Evolutionary conservation across 805 yeast genomes (phyloP).

Genomic region (Yarrowia alimentaria): DNA sequence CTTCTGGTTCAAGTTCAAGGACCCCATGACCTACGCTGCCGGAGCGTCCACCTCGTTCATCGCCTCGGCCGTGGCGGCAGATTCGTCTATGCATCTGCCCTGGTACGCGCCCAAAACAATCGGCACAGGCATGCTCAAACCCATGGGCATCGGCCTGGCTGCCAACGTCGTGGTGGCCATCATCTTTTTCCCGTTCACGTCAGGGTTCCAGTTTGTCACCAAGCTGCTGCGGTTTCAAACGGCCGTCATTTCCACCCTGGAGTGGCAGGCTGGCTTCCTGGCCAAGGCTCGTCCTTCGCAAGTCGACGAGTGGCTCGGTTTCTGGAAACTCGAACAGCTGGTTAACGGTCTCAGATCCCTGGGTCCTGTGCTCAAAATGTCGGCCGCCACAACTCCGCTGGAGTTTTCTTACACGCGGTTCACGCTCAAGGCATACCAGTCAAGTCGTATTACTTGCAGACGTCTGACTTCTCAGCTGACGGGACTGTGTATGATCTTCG

Average conservation of each 20-base stretch:
- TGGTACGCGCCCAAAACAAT: slow-evolving; percentile 7
- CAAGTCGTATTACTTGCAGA: background rate
- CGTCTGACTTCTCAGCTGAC: slow-evolving; percentile 9
- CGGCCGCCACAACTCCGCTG: slow-evolving; percentile 32
- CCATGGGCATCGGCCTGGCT: slow-evolving; percentile 10
- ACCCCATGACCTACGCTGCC: slow-evolving; percentile 3
- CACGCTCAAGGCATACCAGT: background rate
- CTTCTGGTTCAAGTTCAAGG: slow-evolving; percentile 13
- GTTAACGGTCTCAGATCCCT: slow-evolving; percentile 1
- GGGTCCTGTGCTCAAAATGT: slow-evolving; percentile 32
- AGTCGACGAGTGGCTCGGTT: background rate
- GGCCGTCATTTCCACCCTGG: background rate
- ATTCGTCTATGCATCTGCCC: background rate
- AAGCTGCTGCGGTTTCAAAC: background rate
- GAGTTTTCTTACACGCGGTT: slow-evolving; percentile 13
- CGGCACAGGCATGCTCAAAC: slow-evolving; percentile 5
- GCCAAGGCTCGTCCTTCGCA: background rate
- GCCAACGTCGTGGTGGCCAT: slow-evolving; percentile 9
- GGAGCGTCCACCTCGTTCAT: slow-evolving; percentile 4
- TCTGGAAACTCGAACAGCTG: slow-evolving; percentile 9
- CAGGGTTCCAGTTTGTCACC: slow-evolving; percentile 14
- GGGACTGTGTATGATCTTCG: slow-evolving; percentile 7
- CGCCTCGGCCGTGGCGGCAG: background rate
- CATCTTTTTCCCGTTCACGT: slow-evolving; percentile 7
- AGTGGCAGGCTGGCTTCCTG: background rate